Evolutionary conservation across 2,329 filamentous ascomycete species (phyloP).

Genomic region (Emericellopsis atlantica): DNA sequence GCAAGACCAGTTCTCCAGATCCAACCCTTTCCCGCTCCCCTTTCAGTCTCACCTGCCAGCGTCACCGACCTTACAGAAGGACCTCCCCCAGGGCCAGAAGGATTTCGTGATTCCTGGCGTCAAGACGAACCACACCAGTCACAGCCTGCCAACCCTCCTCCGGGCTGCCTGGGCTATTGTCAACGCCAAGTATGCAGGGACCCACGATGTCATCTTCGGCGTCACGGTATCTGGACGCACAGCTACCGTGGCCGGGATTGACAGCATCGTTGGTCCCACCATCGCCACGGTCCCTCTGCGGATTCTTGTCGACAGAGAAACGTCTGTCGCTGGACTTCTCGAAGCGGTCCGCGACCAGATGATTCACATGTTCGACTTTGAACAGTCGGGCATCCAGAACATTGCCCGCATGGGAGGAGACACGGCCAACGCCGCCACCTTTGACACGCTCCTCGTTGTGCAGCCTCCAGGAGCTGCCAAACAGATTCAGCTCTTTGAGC

Average conservation of each 20-base stretch:
- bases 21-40: neutral
- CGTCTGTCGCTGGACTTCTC: slow-evolving; percentile 4
- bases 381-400: slow-evolving; percentile 6
- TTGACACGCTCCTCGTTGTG: slow-evolving; percentile 1
- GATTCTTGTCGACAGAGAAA: neutral
- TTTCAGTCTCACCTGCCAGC: neutral
- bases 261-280: slow-evolving; percentile 9
- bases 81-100: neutral
- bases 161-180: neutral
- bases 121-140: neutral
- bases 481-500: neutral
- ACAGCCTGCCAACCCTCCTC: neutral
- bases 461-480: neutral
- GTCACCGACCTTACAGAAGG: neutral
- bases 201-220: neutral
- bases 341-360: slow-evolving; percentile 5
- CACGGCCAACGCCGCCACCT: slow-evolving; percentile 4
- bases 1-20: neutral
- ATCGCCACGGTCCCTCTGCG: slow-evolving; percentile 11
- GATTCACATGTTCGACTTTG: neutral
- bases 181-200: neutral
- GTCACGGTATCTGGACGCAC: slow-evolving; percentile 8
- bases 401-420: slow-evolving; percentile 5
- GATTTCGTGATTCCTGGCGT: neutral
- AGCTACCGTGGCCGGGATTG: slow-evolving; percentile 7